Percentiles rank a stretch among this genome's conserved stretches.
These are phyloP conservation scores for Peniophora sp. DNA, from an alignment of 1,284 basidiomycete species.

Conservation along the genomic window DNA sequence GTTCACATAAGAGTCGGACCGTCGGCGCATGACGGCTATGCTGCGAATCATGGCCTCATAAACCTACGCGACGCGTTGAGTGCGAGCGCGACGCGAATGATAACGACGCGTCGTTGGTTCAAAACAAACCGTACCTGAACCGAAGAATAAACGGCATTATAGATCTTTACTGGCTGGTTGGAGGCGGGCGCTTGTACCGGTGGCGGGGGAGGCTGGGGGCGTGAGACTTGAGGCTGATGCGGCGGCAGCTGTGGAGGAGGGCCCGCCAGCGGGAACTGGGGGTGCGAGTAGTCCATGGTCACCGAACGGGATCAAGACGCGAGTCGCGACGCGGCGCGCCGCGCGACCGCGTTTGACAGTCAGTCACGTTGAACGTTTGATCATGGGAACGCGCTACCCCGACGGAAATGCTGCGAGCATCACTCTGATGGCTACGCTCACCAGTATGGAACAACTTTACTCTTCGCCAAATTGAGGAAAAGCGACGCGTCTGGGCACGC, in stretches of 20 bases:
- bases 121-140: slow-evolving; percentile 50
- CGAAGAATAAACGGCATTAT: slow-evolving; percentile 83
- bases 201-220: not conserved
- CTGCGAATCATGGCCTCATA: slow-evolving; percentile 97
- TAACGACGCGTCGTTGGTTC: slow-evolving; percentile 9
- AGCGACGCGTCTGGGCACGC: too few relatives aligned
- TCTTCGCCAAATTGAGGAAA: too few relatives aligned
- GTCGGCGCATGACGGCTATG: slow-evolving; percentile 96
- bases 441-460: too few relatives aligned
- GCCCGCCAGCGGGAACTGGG: not conserved
- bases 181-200: slow-evolving; percentile 17
- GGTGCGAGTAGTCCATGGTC: not conserved
- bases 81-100: slow-evolving; percentile 21
- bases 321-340: too few relatives aligned
- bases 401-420: too few relatives aligned
- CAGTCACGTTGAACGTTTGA: too few relatives aligned
- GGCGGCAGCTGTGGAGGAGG: not conserved
- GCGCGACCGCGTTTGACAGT: too few relatives aligned
- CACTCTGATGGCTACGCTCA: not conserved
- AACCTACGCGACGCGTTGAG: slow-evolving; percentile 48
- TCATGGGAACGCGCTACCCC: too few relatives aligned
- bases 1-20: slow-evolving; percentile 92
- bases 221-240: not conserved
- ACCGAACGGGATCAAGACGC: too few relatives aligned
- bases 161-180: slow-evolving; percentile 70